Base-by-base conservation (phyloP, 2,329 filamentous ascomycete genomes). In the Aureobasidium vineae region DNA sequence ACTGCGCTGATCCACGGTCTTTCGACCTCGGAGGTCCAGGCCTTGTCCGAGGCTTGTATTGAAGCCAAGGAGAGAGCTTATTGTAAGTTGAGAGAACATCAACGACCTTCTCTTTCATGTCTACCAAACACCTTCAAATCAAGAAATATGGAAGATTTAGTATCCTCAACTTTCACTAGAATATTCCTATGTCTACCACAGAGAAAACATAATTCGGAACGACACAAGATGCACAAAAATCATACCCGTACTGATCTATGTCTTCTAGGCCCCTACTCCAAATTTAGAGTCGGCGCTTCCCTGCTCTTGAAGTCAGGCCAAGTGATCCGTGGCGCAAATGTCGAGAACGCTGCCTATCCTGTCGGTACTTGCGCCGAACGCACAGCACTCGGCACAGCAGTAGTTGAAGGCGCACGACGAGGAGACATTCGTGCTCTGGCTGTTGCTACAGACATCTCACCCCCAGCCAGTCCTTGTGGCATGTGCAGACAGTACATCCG, bases 321-420 rank as follows among this genome's bases (percentile, higher is more conserved):
- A 71, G 83, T 92, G 66, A 81, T 84, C 4, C 69, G 71, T 53
- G 95, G 95, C 65, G 92, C 91, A 69, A 97, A 97, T 75, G 87
- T 98, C 69, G 95, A 99, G 80, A 97, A 98, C 76, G 93, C 92
- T 1, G 83, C 90, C 33, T 98, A 96, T 76, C 94, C 95, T 0
- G 93, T 97, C 6, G 92, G 92, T n/a, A 96, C 91, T 2, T 98
- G 95, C 77, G 95, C 95, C 16, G 95, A 99, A 83, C 84, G 94
- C 67, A 91, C 94, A n/a, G 92, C 91, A 1, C 83, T 98, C 70
- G 90, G 86, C 8, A 92, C 88, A 45, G 94, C 94, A 26, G 85
- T 97, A 5, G 85, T 86, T 7, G 60, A 77, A 72, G 74, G 74
- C 38, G 73, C 73, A n/a, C 72, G 75, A 72, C 74, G 81, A 69